Conservation (phyloP, 106 monocot species). For the Phalaenopsis aphrodite region DNA sequence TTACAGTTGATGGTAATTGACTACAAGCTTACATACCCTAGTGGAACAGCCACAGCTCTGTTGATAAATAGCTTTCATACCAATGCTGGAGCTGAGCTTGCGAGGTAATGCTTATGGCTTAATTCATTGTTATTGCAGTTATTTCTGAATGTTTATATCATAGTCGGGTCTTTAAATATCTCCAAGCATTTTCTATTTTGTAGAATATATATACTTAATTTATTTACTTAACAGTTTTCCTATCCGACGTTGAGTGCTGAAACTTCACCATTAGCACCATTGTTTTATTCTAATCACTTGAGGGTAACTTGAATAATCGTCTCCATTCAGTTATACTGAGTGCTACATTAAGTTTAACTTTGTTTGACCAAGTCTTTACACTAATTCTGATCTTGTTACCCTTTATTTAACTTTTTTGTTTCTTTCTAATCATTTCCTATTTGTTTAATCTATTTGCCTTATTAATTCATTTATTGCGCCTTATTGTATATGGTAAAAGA, state of each 20-base stretch:
- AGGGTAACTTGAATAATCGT: no score
- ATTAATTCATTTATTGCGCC: not conserved
- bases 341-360: not conserved
- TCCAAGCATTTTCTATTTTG: not conserved
- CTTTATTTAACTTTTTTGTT: not conserved
- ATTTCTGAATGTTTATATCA: not conserved
- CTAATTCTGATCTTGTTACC: not conserved
- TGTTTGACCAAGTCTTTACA: not conserved
- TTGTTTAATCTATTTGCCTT: not conserved
- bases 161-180: not conserved
- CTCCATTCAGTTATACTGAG: no score
- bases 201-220: no score
- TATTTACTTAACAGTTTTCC: not conserved
- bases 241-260: not conserved
- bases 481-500: not conserved
- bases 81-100: constrained; percentile 48
- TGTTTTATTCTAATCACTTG: not conserved
- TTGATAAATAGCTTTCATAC: constrained; percentile 77
- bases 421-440: not conserved
- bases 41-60: constrained; percentile 64
- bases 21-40: constrained; percentile 72
- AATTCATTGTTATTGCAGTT: not conserved
- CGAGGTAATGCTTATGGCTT: constrained; percentile 24
- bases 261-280: not conserved
- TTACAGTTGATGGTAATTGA: constrained; percentile 68